Percentiles rank a stretch among this genome's conserved stretches.
These are phyloP conservation scores for Zalaria obscura DNA, from an alignment of 2,329 filamentous ascomycete species.

Conservation along the genomic window DNA sequence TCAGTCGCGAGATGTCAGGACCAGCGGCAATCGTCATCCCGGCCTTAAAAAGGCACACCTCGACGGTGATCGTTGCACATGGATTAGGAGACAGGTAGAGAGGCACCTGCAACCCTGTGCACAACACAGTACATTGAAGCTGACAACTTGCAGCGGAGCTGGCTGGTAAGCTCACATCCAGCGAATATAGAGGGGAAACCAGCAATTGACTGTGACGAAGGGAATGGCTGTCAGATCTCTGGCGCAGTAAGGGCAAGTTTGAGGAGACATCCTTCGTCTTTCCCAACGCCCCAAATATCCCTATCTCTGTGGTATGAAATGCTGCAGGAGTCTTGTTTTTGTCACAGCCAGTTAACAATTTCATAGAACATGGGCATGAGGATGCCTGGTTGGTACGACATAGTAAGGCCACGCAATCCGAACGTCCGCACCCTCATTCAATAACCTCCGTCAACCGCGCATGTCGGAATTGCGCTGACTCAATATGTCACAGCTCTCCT, in stretches of 20 bases:
- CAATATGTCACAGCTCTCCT: constrained; percentile 21
- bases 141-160: constrained; percentile 33
- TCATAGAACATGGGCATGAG: constrained; percentile 55
- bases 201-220: constrained; percentile 19
- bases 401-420: constrained; percentile 39
- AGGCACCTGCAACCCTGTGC: neutral
- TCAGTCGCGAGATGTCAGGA: constrained; percentile 20
- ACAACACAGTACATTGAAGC: neutral
- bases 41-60: constrained; percentile 71
- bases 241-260: constrained; percentile 64
- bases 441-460: neutral
- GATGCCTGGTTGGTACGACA: constrained; percentile 85
- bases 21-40: constrained; percentile 54
- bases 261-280: constrained; percentile 89
- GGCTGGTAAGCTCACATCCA: constrained; percentile 46
- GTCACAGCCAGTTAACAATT: neutral
- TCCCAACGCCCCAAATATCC: constrained; percentile 76
- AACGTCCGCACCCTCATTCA: constrained; percentile 8
- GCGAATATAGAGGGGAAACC: neutral
- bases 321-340: too few relatives aligned
- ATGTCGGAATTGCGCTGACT: neutral
- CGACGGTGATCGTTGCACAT: constrained; percentile 88
- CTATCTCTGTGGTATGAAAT: constrained; percentile 59
- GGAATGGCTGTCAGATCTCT: constrained; percentile 73
- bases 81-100: constrained; percentile 67